Evolutionary conservation across 75 land plant species (phyloP), one percentile per base, ranked within the genome.

Genomic region (Ceratopteris richardii): DNA sequence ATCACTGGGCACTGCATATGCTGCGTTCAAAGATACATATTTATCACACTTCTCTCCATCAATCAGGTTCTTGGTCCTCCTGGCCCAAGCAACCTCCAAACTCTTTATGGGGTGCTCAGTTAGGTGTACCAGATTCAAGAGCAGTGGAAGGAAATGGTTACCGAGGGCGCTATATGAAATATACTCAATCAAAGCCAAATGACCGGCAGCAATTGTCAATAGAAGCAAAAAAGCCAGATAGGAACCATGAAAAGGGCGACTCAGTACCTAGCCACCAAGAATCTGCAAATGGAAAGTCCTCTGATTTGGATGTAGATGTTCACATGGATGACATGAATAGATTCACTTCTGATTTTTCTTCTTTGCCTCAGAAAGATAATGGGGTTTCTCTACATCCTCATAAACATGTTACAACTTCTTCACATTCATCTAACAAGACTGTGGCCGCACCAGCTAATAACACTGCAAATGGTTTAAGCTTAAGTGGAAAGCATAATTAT

Each of bases 1-100:
- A 46, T 46, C 48, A 46, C 21, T 46, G 48, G 48, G 48, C 48
- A 14, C 48, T 46, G 4, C 48, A 46, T 46, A 46, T 46, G 48
- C 17, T 46, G 21, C 48, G 48, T 17, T 46, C 48, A 17, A 46
- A 46, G 17, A 5, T 46, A 46, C 48, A 46, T 2, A 46, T 46
- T 4, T 46, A 46, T 46, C 48, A 46, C 21, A 20, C 48, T 7
- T 46, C 12, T 20, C 4, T 46, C 14, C 48, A 46, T 14, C 37
- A 33, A 33, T 46, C 48, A 46, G 14, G 48, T 20, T 46, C 48
- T 7, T 46, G 48, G 48, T 17, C 48, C n/a, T 5, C 21, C 48
- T 46, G 48, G 48, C 48, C 5, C 14, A 4, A 14, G 17, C n/a
- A 14, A 17, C 48, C 48, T 46, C 21, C 48, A n/a, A 20, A 3